phyloP scores from a whole-genome alignment of 2,329 filamentous ascomycete species.

The Curvularia sp. region DNA sequence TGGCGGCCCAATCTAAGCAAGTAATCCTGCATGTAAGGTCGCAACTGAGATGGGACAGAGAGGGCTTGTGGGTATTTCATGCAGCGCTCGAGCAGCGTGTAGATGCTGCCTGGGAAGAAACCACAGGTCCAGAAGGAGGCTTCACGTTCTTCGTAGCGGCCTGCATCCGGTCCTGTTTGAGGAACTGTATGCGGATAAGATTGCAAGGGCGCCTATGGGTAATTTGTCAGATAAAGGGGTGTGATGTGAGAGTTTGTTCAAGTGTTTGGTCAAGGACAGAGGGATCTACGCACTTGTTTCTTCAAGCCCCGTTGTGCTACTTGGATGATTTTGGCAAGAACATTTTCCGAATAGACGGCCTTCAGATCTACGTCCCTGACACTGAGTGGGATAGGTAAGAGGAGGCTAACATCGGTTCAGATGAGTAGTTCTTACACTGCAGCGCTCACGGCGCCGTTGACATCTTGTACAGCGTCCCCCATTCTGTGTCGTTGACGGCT shows the following conservation, averaged over 20 bases:
- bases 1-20: slow-evolving; percentile 40
- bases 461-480: slow-evolving; percentile 5
- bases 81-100: slow-evolving; percentile 42
- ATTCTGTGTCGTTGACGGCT: slow-evolving; percentile 11
- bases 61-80: slow-evolving; percentile 41
- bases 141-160: slow-evolving; percentile 46
- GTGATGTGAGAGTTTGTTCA: not conserved
- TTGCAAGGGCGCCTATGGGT: slow-evolving; percentile 32
- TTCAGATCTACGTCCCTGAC: slow-evolving; percentile 38
- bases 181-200: slow-evolving; percentile 47
- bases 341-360: slow-evolving; percentile 42
- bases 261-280: not conserved
- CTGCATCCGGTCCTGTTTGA: slow-evolving; percentile 33
- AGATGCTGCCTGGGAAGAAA: slow-evolving; percentile 48
- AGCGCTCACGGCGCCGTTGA: slow-evolving; percentile 1
- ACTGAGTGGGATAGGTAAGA: slow-evolving; percentile 13
- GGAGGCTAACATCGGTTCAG: not conserved
- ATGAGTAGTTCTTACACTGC: slow-evolving; percentile 17
- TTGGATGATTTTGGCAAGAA: slow-evolving; percentile 43
- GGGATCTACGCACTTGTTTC: slow-evolving; percentile 23
- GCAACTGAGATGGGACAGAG: slow-evolving; percentile 26
- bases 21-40: slow-evolving; percentile 32
- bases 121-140: slow-evolving; percentile 50
- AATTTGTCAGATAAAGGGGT: not conserved
- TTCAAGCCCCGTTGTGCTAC: slow-evolving; percentile 42